A percentile compares a stretch with the other conserved stretches of the same genome.
Evolutionary conservation across 495 filamentous ascomycete species (phyloP).

Genomic region (Trichoderma parareesei): DNA sequence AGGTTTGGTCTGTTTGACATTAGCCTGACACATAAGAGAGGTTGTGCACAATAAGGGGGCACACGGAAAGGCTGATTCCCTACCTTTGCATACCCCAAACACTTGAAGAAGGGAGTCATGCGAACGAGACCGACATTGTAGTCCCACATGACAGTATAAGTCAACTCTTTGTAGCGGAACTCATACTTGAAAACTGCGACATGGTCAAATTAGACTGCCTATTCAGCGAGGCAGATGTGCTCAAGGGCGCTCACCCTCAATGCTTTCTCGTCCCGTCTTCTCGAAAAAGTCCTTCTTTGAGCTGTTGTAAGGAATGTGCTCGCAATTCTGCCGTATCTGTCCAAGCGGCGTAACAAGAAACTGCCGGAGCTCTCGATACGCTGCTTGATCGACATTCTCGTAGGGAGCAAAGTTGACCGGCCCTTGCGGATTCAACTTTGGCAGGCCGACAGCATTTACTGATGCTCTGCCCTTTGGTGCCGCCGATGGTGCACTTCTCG

Average conservation of each 20-base stretch:
- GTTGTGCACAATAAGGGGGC: neutral
- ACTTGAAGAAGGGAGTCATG: conserved; percentile 93
- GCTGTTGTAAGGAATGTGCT: conserved; percentile 87
- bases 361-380: conserved; percentile 45
- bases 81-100: conserved; percentile 78
- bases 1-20: conserved; percentile 60
- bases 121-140: conserved; percentile 93
- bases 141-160: conserved; percentile 88
- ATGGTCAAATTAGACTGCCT: neutral
- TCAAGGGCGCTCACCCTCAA: conserved; percentile 58
- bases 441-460: conserved; percentile 52
- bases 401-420: conserved; percentile 59
- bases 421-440: conserved; percentile 50
- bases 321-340: conserved; percentile 56
- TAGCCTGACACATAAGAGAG: neutral
- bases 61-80: conserved; percentile 2
- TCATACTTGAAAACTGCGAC: conserved; percentile 77
- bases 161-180: conserved; percentile 61
- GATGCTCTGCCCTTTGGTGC: conserved; percentile 17
- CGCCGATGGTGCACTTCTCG: neutral
- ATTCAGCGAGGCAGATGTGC: neutral
- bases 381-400: conserved; percentile 49
- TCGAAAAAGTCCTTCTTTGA: conserved; percentile 81
- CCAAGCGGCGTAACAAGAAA: conserved; percentile 63
- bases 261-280: conserved; percentile 76